A percentile compares a stretch with the other conserved stretches of the same genome.
Conservation (phyloP, 495 filamentous ascomycete species). For the Aspergillus bridgeri region DNA sequence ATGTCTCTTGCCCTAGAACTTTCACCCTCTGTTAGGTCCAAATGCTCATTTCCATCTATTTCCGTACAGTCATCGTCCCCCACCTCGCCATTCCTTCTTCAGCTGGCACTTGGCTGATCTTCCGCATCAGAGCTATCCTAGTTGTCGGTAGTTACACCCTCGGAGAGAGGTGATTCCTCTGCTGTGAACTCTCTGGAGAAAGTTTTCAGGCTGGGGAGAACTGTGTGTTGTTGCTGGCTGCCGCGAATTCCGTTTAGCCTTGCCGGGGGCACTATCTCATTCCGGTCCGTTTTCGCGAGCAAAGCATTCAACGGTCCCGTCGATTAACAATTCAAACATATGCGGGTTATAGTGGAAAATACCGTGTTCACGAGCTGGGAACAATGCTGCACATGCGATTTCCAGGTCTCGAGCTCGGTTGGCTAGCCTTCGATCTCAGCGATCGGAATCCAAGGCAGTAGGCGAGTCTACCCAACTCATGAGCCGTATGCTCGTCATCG, state of each 20-base stretch:
- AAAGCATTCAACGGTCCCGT: no score
- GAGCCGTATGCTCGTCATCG: no score
- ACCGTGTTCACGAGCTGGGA: no score
- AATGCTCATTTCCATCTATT: background rate
- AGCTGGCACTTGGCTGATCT: background rate
- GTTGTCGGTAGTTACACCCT: constrained; percentile 1
- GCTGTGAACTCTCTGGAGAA: background rate
- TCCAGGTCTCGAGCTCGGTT: no score
- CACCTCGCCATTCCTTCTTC: background rate
- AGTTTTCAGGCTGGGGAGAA: background rate
- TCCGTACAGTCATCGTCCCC: background rate
- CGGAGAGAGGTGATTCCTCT: background rate
- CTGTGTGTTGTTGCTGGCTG: background rate
- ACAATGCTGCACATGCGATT: no score
- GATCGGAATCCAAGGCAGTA: no score
- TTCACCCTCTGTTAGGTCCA: background rate
- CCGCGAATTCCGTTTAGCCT: background rate
- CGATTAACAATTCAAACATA: no score
- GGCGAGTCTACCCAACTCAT: no score
- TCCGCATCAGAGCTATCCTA: background rate
- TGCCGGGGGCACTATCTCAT: background rate
- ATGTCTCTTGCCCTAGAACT: background rate
- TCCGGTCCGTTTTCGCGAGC: background rate
- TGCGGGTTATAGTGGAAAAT: no score
- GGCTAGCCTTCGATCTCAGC: no score